Percentiles rank a stretch among this genome's conserved stretches.
These are phyloP conservation scores for Furculomyces boomerangus DNA, from an alignment of 371 early-diverging fungal genomes.

Conservation along the genomic window DNA sequence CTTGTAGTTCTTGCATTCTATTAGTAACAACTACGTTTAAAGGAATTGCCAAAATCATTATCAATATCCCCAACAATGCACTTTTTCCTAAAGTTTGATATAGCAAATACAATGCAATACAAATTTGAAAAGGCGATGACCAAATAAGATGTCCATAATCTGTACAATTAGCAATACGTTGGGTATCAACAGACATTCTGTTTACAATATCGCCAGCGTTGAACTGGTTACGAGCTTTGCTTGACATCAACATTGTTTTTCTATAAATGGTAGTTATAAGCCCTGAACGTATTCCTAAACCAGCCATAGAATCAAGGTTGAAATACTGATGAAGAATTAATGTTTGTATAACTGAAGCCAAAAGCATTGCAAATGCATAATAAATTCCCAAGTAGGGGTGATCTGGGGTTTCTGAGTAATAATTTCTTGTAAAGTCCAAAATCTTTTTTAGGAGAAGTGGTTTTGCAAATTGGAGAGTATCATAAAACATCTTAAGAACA, in stretches of 20 bases:
- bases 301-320: conserved; percentile 49
- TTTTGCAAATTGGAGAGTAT: conserved; percentile 58
- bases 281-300: conserved; percentile 62
- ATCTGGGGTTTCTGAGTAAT: conserved; percentile 11
- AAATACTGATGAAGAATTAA: conserved; percentile 76
- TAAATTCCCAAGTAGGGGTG: conserved; percentile 31
- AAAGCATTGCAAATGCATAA: conserved; percentile 44
- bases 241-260: conserved; percentile 62
- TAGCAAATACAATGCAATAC: conserved; percentile 52
- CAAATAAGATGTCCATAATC: conserved; percentile 55
- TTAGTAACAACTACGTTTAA: conserved; percentile 34
- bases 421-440: conserved; percentile 42
- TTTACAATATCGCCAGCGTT: conserved; percentile 72
- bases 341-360: conserved; percentile 55
- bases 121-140: conserved; percentile 76
- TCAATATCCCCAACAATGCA: conserved; percentile 64
- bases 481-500: conserved; percentile 52
- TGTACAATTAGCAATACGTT: conserved; percentile 37
- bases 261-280: conserved; percentile 67
- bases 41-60: conserved; percentile 56
- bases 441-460: conserved; percentile 53
- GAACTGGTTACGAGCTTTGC: conserved; percentile 48
- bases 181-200: conserved; percentile 64
- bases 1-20: conserved; percentile 42
- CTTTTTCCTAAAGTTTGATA: conserved; percentile 63